Base-by-base conservation (phyloP, 768 basidiomycete genomes). In the Leccinum ochraceum region DNA sequence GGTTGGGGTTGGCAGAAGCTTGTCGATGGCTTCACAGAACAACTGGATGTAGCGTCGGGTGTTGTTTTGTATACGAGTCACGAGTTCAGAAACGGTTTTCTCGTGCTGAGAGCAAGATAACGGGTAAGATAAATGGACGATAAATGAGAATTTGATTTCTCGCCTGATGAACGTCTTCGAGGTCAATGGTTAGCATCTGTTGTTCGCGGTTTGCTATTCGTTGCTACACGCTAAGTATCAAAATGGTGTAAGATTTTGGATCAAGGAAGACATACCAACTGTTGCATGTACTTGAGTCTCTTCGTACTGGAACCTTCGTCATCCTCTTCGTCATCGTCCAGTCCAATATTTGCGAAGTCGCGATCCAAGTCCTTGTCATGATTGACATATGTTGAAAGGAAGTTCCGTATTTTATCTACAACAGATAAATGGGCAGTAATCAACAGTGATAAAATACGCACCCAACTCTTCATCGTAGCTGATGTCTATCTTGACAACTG, bases 181-280 rank as follows among this genome's bases (percentile, higher is more conserved):
- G 74, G 67, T 96, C 94, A 61, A 99, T 85, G 44, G 87, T 79
- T 10, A 99, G 78, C 84, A 91, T 91, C 66, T 94, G 86, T 73
- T 94, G 90, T 63, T 97, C 92, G 37, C 97, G 85, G 75, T 99
- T 96, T 54, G 96, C 93, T 61, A 99, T 86, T 49, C 80, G 79
- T 95, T 94, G 93, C 94, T 68, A 59, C 64, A 61, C 30, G 8
- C 58, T 49, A 66, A 57, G 58, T 4, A 54, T 69, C 28, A 68
- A 48, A 28, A 64, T 24, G 49, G 28, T 71, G 73, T 65, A 67
- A 57, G 26, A 64, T 63, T 57, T 51, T 50, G 37, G 36, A 20
- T 56, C 14, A 46, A 4, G 77, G 71, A 73, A 86, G 70, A 22
- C 56, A 51, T 75, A 96, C 94, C 68, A 97, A 78, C 68, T 92